A percentile compares a stretch with the other conserved stretches of the same genome.
phyloP scores from a whole-genome alignment of 345 rosid species.

The Melaleuca alternifolia region DNA sequence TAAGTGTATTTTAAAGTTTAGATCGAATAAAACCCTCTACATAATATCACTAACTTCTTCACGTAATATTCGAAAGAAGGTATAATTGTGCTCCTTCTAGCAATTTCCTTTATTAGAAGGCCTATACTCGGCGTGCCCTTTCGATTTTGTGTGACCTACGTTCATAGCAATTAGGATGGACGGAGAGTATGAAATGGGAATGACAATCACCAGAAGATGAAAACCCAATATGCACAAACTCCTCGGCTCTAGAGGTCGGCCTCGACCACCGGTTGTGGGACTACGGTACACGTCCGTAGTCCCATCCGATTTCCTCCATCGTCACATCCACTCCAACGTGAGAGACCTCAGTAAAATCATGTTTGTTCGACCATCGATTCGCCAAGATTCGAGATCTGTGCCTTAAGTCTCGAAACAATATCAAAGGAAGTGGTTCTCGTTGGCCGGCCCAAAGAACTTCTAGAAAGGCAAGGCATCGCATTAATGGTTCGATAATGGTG shows the following conservation, averaged over 20 bases:
- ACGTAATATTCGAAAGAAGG: not conserved
- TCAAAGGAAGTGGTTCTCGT: not conserved
- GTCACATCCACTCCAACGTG: no score
- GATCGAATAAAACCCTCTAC: not conserved
- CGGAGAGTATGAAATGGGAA: not conserved
- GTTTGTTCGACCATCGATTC: not conserved
- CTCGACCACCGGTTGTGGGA: not conserved
- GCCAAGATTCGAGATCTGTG: not conserved
- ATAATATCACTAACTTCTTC: not conserved
- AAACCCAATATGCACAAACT: not conserved
- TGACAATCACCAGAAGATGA: not conserved
- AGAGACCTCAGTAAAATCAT: not conserved
- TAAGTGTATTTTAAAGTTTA: not conserved
- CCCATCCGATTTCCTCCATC: not conserved
- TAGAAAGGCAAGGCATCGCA: not conserved
- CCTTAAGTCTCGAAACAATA: accelerated
- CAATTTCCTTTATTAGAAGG: not conserved
- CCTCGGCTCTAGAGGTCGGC: not conserved
- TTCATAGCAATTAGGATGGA: not conserved
- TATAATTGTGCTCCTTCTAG: not conserved
- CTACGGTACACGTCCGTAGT: not conserved
- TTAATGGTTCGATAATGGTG: not conserved
- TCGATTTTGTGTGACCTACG: not conserved
- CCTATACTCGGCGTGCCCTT: not conserved
- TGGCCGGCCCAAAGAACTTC: not conserved